Evolutionary conservation across 2,329 filamentous ascomycete genomes (phyloP).

Genomic region (Anthostomella pinea): DNA sequence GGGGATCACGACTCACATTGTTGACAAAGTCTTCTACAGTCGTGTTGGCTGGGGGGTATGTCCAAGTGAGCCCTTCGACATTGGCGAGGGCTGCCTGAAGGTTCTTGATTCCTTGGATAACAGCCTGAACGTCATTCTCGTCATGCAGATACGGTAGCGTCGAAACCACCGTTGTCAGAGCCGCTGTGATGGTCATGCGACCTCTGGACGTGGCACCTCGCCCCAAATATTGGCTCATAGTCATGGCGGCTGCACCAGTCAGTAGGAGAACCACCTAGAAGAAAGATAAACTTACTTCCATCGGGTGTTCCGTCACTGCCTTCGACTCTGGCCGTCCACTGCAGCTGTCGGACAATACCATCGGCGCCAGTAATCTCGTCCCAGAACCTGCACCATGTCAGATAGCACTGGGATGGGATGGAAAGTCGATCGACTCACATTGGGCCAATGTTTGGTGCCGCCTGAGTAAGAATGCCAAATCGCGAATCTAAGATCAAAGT

Average conservation of each 20-base stretch:
- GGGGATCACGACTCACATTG: slow-evolving; percentile 34
- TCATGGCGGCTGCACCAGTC: slow-evolving; percentile 41
- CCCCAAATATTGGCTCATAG: slow-evolving; percentile 61
- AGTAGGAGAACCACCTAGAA: slow-evolving; percentile 1
- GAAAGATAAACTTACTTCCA: slow-evolving; percentile 27
- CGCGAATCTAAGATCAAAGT: slow-evolving; percentile 35
- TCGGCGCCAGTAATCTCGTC: slow-evolving; percentile 57
- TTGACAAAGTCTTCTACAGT: slow-evolving; percentile 57
- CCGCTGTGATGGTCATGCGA: slow-evolving; percentile 56
- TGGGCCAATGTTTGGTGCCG: slow-evolving; percentile 63
- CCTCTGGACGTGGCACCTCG: slow-evolving; percentile 62
- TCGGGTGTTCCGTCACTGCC: slow-evolving; percentile 42
- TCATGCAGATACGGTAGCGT: slow-evolving; percentile 59
- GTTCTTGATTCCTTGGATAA: slow-evolving; percentile 62
- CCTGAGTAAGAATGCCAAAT: slow-evolving; percentile 60
- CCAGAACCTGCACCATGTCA: slow-evolving; percentile 40
- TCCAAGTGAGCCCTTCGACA: slow-evolving; percentile 54
- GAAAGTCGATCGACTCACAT: slow-evolving; percentile 36
- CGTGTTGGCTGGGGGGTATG: slow-evolving; percentile 49
- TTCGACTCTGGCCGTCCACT: slow-evolving; percentile 65
- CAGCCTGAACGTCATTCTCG: slow-evolving; percentile 57
- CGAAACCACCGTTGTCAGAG: slow-evolving; percentile 56
- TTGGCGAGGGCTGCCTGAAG: slow-evolving; percentile 52
- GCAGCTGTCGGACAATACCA: slow-evolving; percentile 59
- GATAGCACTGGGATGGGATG: neutral